Evolutionary conservation across 768 basidiomycete genomes (phyloP), one percentile per base, ranked within the genome.

Genomic region (Leccinum sublutescens): DNA sequence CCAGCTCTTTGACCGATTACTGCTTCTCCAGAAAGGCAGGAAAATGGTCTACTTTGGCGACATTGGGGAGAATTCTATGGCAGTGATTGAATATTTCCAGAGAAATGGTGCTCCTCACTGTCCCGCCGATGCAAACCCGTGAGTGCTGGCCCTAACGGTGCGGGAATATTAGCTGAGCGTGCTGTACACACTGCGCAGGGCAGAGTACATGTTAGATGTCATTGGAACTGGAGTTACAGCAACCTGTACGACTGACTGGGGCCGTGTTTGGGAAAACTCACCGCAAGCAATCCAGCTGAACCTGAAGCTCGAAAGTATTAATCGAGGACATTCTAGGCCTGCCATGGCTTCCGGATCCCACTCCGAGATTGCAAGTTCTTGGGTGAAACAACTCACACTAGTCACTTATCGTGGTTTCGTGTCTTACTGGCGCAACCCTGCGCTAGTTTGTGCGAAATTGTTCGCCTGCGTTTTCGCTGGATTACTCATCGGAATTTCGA

Each of bases 31-130:
- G 27, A 73, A 75, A 23, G 83, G 84, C 19, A 84, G 84, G 50
- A 74, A 88, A 64, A 86, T 80, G 3, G 87, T 87, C 10, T 91
- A 88, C 73, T 88, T 88, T 62, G 88, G 88, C 10, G 73, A 74
- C 36, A 61, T 71, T 5, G 69, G 70, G 1, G 61, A 68, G 56
- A 57, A 19, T 52, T 73, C 71, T 0, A 60, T 50, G 38, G 60
- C 53, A 2, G 47, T 73, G 54, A 61, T 68, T 27, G 50, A 57
- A 7, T 73, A 71, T 29, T 71, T 71, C 25, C 49, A 70, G 40
- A 58, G 54, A 27, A 63, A 68, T n/a, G 68, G 66, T 4, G 71
- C 69, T 0, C n/a, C 57, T 48, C 36, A 5, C 12, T 70, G 69
- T 50, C 45, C 53, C 17, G 25, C 62, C 1, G 25, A 67, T 14